Evolutionary conservation across 2,329 filamentous ascomycete species (phyloP), one percentile per base, ranked within the genome.

Genomic region (Penicillium sp.): DNA sequence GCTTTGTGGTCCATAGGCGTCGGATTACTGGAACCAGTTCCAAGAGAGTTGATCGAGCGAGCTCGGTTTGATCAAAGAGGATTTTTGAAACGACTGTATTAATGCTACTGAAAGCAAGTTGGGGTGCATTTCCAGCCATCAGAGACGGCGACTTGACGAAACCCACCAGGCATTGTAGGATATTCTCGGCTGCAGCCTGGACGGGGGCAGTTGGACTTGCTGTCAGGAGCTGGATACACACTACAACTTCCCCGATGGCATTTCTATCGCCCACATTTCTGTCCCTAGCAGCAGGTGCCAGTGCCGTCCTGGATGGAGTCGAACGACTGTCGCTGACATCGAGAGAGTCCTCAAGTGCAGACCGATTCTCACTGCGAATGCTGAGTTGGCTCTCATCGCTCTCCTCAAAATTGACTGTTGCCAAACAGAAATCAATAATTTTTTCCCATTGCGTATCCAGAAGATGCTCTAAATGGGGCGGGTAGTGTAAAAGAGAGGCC

Each of bases 391-490:
- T 56, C 17, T 55, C 53, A 6, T 58, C 54, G 27, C 51, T 48
- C 12, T 56, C 51, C 5, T 47, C 41, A 11, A 42, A 28, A 8
- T 45, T 46, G 15, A 95, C 70, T n/a, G 72, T 70, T 76, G 69
- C 35, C 81, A 69, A 50, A 40, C 85, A 85, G 54, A 96, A 92
- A 34, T 80, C 73, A 11, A 84, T 74, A 34, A 82, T 76, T 7
- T 67, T 64, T 32, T 78, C 68, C 88, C 89, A 95, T 40, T 79
- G 73, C 10, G 77, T 71, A 13, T 69, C 69, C 8, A 79, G 75
- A 9, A 96, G 70, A 53, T 88, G 81, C 62, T 96, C 93, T 17
- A 84, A 79, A 60, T 93, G 87, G 12, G 85, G 75, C 30, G 79
- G 77, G 52, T 84, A 77, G 28, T 79, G 77, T 12, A 96, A 73